Conservation (phyloP, 2,329 filamentous ascomycete genomes). For the Periconia digitata region DNA sequence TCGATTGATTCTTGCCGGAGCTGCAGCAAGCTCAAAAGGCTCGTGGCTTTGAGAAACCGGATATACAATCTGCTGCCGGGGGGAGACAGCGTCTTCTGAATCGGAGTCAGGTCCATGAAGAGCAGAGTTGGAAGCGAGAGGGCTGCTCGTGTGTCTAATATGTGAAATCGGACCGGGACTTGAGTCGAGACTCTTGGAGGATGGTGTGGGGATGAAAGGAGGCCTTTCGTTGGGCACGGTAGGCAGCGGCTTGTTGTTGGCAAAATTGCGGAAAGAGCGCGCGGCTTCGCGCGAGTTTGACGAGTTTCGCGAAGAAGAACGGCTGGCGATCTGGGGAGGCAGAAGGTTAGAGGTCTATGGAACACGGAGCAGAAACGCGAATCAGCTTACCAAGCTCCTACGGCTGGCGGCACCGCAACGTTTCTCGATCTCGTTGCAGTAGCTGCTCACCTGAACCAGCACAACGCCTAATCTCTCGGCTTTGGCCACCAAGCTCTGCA, state of each 20-base stretch:
- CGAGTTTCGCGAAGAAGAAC: constrained; percentile 41
- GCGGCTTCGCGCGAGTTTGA: constrained; percentile 36
- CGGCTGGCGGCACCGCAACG: constrained; percentile 82
- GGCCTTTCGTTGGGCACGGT: constrained; percentile 33
- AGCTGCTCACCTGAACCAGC: constrained; percentile 71
- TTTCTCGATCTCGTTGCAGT: constrained; percentile 83
- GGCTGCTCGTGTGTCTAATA: constrained; percentile 4
- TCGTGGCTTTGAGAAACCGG: constrained; percentile 2
- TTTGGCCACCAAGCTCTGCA: constrained; percentile 73
- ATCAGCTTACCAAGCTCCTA: constrained; percentile 65
- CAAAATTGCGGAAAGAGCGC: constrained; percentile 34
- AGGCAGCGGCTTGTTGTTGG: constrained; percentile 40
- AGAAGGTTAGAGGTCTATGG: constrained; percentile 4
- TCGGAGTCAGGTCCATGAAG: constrained; percentile 20
- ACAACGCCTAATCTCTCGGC: constrained; percentile 69
- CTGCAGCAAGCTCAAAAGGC: constrained; percentile 16
- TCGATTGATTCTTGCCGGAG: constrained; percentile 10
- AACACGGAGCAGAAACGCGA: constrained; percentile 1
- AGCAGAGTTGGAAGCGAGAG: constrained; percentile 7
- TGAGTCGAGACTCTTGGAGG: constrained; percentile 14
- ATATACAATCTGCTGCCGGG: constrained; percentile 12
- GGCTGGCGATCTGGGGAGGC: constrained; percentile 35
- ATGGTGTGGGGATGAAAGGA: constrained; percentile 23
- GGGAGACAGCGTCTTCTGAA: constrained; percentile 17
- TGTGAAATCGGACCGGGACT: not conserved